Evolutionary conservation across 2,329 filamentous ascomycete species (phyloP).

Genomic region (Penicillium sp.): DNA sequence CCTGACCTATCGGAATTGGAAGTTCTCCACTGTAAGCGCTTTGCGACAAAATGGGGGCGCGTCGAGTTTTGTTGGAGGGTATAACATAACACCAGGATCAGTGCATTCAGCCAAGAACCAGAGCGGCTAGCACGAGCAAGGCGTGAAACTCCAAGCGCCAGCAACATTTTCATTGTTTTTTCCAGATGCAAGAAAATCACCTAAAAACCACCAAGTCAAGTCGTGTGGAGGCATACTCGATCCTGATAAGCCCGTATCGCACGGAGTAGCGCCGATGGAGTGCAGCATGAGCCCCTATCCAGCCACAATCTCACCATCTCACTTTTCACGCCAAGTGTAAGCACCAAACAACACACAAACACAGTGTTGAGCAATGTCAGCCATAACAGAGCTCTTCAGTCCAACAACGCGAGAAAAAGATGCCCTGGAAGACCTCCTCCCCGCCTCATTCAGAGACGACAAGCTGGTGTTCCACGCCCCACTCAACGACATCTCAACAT

Average conservation of each 20-base stretch:
- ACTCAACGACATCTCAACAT: neutral
- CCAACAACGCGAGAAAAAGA: neutral
- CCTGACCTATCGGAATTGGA: neutral
- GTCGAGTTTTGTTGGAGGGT: neutral
- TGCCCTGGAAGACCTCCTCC: neutral
- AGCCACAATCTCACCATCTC: neutral
- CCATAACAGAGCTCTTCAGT: neutral
- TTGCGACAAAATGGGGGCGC: neutral
- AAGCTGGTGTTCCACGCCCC: neutral
- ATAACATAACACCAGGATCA: neutral
- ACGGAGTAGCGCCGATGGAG: neutral
- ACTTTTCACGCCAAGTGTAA: neutral
- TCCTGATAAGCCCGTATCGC: no score
- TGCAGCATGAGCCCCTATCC: neutral
- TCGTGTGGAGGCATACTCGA: no score
- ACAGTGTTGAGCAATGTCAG: neutral
- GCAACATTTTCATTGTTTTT: no score
- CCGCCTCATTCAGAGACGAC: constrained; percentile 2
- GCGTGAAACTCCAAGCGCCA: neutral
- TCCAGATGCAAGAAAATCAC: no score
- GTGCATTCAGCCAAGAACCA: neutral
- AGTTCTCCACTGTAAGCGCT: neutral
- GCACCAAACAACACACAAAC: neutral
- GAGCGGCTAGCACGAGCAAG: neutral
- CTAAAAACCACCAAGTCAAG: no score